Base-by-base conservation (phyloP, 345 rosid species). In the Salix koriyanagi region DNA sequence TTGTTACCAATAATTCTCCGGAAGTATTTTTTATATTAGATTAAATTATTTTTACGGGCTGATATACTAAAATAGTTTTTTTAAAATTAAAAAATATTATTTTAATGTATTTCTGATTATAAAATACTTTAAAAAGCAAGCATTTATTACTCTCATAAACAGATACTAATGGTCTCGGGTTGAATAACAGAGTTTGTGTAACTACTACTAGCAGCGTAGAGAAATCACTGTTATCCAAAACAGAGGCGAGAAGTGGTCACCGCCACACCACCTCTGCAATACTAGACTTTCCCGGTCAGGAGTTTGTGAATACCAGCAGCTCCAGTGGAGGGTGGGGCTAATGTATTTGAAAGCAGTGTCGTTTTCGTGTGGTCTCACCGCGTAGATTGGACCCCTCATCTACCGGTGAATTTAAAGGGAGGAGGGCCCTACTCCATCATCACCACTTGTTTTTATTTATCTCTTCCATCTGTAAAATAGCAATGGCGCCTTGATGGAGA, bases 401-500 rank as follows among this genome's bases (percentile, higher is more conserved):
- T 54, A 70, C 73, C 70, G 32, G 32, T 23, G 56, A 71, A 26
- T 72, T 58, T 23, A 19, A 52, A 32, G 26, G 39, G 67, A 26
- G 28, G 28, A 30, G 6, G 39, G 41, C 48, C 72, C 48, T 42
- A 16, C 72, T 52, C 67, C 56, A 67, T 75, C 56, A 67, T 68
- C 44, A 28, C 25, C 37, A 6, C 37, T 46, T 36, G 46, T 72
- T 54, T 25, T 52, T 10, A 65, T 4, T 7, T 30, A 15, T 36
- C 36, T 19, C 26, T 26, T 23, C 7, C 39, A 7, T 6, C 6
- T 61, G 15, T 5, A 34, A 60, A 52, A 21, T 44, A 32, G 3
- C 6, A 48, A 12, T 42, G 56, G 65, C 15, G n/a, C n/a, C n/a
- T 81, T 61, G 77, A 78, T 52, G 64, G 75, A 76, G 61, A 72